These are phyloP conservation scores for Chrysoporthe cubensis DNA, from an alignment of 2,329 filamentous ascomycete species.

Conservation along the genomic window DNA sequence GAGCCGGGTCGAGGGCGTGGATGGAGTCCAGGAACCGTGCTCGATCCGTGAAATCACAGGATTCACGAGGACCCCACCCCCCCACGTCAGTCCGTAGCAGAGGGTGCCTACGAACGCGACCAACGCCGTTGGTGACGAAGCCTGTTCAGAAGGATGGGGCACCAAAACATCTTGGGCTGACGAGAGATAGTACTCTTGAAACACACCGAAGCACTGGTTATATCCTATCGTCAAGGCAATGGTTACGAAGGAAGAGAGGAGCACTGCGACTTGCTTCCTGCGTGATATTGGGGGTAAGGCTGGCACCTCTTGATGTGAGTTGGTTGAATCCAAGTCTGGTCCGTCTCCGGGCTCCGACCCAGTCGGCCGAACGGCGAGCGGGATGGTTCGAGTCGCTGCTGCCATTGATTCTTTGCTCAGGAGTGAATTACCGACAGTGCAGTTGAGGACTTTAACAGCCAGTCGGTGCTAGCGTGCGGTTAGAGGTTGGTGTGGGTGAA, in stretches of 20 bases:
- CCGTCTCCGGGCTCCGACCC: not conserved
- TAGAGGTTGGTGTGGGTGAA: too few relatives aligned
- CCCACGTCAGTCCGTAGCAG: slow-evolving; percentile 53
- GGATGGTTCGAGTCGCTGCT: not conserved
- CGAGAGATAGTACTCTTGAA: slow-evolving; percentile 53
- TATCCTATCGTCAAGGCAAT: slow-evolving; percentile 53
- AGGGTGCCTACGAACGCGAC: slow-evolving; percentile 54
- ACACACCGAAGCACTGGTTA: slow-evolving; percentile 54
- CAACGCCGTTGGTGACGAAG: slow-evolving; percentile 43
- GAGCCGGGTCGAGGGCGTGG: slow-evolving; percentile 29
- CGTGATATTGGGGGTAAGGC: slow-evolving; percentile 42
- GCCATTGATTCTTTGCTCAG: not conserved
- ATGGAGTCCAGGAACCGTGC: slow-evolving; percentile 35
- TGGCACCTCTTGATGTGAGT: slow-evolving; percentile 22
- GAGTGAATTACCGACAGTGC: not conserved
- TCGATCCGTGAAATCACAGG: slow-evolving; percentile 49
- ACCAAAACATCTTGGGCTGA: slow-evolving; percentile 44
- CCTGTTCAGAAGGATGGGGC: slow-evolving; percentile 37
- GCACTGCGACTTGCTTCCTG: slow-evolving; percentile 46
- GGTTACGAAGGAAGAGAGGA: slow-evolving; percentile 48
- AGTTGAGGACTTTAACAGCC: too few relatives aligned
- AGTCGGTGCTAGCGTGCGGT: too few relatives aligned
- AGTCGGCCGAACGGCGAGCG: not conserved
- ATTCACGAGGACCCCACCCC: slow-evolving; percentile 52
- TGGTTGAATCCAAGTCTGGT: not conserved